phyloP scores from a whole-genome alignment of 768 basidiomycete species.

The Auriscalpium microsporum region DNA sequence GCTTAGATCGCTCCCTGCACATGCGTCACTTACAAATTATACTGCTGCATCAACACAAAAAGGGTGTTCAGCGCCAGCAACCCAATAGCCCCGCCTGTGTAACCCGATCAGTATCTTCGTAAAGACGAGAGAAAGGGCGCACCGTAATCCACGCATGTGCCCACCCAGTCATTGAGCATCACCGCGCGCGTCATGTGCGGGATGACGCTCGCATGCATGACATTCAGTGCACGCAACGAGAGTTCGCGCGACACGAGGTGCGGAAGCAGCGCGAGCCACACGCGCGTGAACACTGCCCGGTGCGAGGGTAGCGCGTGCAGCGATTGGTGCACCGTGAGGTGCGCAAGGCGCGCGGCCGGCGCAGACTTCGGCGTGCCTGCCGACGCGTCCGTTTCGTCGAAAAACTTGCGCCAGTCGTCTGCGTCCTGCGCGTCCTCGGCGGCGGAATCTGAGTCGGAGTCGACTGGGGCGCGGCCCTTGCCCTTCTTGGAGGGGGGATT shows the following conservation, averaged over 20 bases:
- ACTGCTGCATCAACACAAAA: conserved; percentile 84
- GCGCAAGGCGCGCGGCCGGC: conserved; percentile 41
- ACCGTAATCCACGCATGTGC: conserved; percentile 77
- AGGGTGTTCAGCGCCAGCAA: conserved; percentile 86
- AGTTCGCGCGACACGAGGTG: conserved; percentile 36
- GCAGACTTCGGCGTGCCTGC: conserved; percentile 31
- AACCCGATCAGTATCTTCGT: no score
- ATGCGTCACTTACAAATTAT: conserved; percentile 67
- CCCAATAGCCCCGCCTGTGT: conserved; percentile 70
- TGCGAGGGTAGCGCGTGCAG: conserved; percentile 72
- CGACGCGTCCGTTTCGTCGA: conserved; percentile 48
- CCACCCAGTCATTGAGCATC: conserved; percentile 88
- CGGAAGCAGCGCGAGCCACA: conserved; percentile 72
- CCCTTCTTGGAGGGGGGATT: conserved; percentile 36
- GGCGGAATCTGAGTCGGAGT: conserved; percentile 22
- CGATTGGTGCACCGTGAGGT: conserved; percentile 66
- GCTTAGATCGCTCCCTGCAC: neutral
- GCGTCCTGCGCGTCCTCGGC: conserved; percentile 30
- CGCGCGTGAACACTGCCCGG: conserved; percentile 67
- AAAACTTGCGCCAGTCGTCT: conserved; percentile 79
- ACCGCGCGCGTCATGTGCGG: conserved; percentile 75
- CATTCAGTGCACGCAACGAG: conserved; percentile 53
- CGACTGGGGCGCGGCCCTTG: conserved; percentile 1
- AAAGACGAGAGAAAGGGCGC: conserved; percentile 14
- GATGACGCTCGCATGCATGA: conserved; percentile 78